A percentile compares a stretch with the other conserved stretches of the same genome.
Conservation (phyloP, 225 moss, liverwort and hornwort genomes). For the Marchantia paleacea region DNA sequence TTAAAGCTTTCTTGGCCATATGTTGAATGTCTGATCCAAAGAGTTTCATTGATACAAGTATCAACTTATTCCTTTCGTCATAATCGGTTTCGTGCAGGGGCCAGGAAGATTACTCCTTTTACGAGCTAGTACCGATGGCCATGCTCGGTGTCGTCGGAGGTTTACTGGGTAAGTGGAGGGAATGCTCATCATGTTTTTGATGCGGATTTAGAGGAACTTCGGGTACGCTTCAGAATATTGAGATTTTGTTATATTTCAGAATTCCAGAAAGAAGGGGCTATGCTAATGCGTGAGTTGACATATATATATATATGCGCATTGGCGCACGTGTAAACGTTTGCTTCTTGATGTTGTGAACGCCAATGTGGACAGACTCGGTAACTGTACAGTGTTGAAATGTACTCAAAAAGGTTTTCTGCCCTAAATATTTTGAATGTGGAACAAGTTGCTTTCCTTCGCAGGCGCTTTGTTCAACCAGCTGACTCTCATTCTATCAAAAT, state of each 20-base stretch:
- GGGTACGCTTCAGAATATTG: not conserved
- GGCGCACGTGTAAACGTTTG: not conserved
- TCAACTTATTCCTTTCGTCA: not conserved
- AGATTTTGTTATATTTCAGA: not conserved
- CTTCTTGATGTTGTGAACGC: not conserved
- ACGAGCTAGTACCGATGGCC: slow-evolving; percentile 94
- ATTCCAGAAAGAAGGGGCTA: too few species aligned
- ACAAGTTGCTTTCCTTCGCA: slow-evolving; percentile 24
- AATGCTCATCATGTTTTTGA: not conserved
- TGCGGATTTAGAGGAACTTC: too few species aligned
- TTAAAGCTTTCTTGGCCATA: not conserved
- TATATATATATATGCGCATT: too few species aligned
- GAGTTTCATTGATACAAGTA: not conserved
- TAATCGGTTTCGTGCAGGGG: slow-evolving; percentile 53
- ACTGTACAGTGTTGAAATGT: not conserved
- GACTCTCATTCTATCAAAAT: slow-evolving; percentile 70
- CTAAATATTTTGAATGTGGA: not conserved
- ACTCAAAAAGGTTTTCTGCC: too few species aligned
- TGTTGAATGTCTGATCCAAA: not conserved
- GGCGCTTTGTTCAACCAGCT: slow-evolving; percentile 97
- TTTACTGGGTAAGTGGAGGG: slow-evolving; percentile 57
- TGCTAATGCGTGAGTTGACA: too few species aligned
- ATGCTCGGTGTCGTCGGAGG: slow-evolving; percentile 98
- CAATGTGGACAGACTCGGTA: not conserved
- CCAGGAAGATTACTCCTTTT: slow-evolving; percentile 98